A percentile compares a stretch with the other conserved stretches of the same genome.
Evolutionary conservation across 2,329 filamentous ascomycete species (phyloP).

Genomic region (Teratosphaeria nubilosa): DNA sequence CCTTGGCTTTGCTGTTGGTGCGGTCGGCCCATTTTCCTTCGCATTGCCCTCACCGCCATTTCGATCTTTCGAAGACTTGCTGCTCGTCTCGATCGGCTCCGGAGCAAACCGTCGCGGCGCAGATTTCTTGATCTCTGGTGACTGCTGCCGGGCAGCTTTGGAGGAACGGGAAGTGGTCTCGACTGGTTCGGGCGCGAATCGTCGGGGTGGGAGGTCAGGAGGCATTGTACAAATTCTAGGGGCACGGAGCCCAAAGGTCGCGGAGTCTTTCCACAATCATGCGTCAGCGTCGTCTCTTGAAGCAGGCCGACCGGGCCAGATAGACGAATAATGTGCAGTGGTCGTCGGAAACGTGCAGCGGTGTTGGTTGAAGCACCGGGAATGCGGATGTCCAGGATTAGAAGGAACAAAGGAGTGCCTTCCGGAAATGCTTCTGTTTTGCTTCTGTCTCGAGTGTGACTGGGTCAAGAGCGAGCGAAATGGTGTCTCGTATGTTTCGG

Average conservation of each 20-base stretch:
- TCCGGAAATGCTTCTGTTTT: not conserved
- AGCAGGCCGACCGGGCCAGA: constrained; percentile 21
- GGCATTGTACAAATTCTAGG: constrained; percentile 7
- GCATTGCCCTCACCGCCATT: not conserved
- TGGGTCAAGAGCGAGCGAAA: not conserved
- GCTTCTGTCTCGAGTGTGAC: not conserved
- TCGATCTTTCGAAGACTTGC: constrained; percentile 41
- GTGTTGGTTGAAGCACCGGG: not conserved
- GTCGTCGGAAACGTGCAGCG: not conserved
- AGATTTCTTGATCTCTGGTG: constrained; percentile 11
- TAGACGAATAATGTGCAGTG: not conserved
- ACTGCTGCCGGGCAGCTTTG: constrained; percentile 25
- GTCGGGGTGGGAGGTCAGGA: constrained; percentile 6
- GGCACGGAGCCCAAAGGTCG: constrained; percentile 4
- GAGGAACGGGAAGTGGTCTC: constrained; percentile 7
- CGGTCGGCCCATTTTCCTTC: not conserved
- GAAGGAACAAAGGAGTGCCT: not conserved
- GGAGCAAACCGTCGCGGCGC: constrained; percentile 9
- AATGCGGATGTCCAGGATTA: not conserved
- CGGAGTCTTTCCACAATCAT: constrained; percentile 10
- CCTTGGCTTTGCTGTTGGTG: constrained; percentile 1
- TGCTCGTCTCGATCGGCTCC: constrained; percentile 30
- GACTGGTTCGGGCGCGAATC: constrained; percentile 6
- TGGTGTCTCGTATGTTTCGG: not conserved
- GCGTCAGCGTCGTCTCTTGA: constrained; percentile 7